These are phyloP conservation scores for Filobasidium wieringae DNA, from an alignment of 768 basidiomycete species.

Conservation along the genomic window DNA sequence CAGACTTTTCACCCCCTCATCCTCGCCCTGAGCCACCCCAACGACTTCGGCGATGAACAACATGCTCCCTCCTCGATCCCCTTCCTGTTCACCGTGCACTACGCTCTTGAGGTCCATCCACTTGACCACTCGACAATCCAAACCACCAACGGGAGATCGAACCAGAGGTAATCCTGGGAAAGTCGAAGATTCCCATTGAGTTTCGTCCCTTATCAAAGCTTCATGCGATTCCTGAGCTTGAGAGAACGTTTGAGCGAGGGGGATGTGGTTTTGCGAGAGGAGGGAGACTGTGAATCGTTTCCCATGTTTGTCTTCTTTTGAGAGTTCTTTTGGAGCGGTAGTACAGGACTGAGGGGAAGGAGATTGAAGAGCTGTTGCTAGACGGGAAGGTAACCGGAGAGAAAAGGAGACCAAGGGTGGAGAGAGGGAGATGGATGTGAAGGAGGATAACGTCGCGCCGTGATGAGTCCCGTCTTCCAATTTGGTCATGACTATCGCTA, in stretches of 20 bases:
- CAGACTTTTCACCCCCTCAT: constrained; percentile 20
- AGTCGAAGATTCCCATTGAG: constrained; percentile 2
- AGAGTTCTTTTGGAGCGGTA: not conserved
- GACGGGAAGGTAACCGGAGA: constrained; percentile 74
- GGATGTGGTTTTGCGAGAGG: constrained; percentile 56
- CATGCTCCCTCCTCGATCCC: constrained; percentile 46
- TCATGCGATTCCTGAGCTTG: constrained; percentile 43
- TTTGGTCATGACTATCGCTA: constrained; percentile 67
- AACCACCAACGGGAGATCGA: constrained; percentile 50
- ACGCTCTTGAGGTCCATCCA: constrained; percentile 51
- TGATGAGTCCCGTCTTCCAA: constrained; percentile 52
- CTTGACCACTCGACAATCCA: constrained; percentile 59
- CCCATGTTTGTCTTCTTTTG: constrained; percentile 20
- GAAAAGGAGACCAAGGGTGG: constrained; percentile 86
- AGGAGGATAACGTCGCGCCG: constrained; percentile 87
- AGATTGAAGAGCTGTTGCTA: constrained; percentile 47
- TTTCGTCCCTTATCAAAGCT: constrained; percentile 14
- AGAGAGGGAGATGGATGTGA: constrained; percentile 80
- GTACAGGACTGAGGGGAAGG: constrained; percentile 17
- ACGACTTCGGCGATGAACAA: constrained; percentile 74
- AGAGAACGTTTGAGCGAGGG: constrained; percentile 58
- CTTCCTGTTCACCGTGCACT: not conserved
- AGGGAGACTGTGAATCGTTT: constrained; percentile 63
- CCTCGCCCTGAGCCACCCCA: no score
- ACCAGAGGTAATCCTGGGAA: constrained; percentile 15